Evolutionary conservation across 2,329 filamentous ascomycete species (phyloP).

Genomic region (Bipolaris bicolor): DNA sequence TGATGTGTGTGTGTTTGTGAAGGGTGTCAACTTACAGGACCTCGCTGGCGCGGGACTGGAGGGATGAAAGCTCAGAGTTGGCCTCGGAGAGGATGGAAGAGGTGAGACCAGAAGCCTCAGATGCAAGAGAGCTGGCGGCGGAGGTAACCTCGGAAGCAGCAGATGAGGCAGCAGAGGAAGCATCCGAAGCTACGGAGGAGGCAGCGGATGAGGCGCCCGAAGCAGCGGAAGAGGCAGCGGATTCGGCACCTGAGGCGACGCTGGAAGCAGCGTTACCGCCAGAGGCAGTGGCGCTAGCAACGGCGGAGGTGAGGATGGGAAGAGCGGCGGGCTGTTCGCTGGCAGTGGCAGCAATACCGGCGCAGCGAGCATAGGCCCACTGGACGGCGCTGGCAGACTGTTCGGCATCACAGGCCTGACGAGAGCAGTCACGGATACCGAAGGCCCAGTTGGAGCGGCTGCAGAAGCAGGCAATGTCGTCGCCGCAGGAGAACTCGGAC

Average conservation of each 20-base stretch:
- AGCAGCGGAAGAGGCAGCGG: conserved; percentile 7
- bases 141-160: neutral
- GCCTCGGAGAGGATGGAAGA: conserved; percentile 17
- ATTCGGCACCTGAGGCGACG: conserved; percentile 21
- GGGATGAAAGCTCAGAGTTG: conserved; percentile 17
- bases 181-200: conserved; percentile 19
- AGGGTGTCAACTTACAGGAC: neutral
- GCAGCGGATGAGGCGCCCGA: conserved; percentile 20
- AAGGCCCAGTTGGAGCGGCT: conserved; percentile 53
- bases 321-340: conserved; percentile 20
- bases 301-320: conserved; percentile 23
- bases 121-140: conserved; percentile 13
- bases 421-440: conserved; percentile 57
- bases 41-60: conserved; percentile 13
- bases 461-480: conserved; percentile 54
- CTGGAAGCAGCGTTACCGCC: conserved; percentile 6
- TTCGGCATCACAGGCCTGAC: conserved; percentile 46
- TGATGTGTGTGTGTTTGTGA: too few species aligned
- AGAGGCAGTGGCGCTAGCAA: conserved; percentile 12
- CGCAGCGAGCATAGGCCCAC: conserved; percentile 45
- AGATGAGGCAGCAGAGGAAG: conserved; percentile 15
- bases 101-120: conserved; percentile 3
- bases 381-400: conserved; percentile 40
- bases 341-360: conserved; percentile 29
- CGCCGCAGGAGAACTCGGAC: conserved; percentile 49